These are phyloP conservation scores for Trametes versicolor DNA, from an alignment of 1,284 basidiomycete genomes.

Conservation along the genomic window DNA sequence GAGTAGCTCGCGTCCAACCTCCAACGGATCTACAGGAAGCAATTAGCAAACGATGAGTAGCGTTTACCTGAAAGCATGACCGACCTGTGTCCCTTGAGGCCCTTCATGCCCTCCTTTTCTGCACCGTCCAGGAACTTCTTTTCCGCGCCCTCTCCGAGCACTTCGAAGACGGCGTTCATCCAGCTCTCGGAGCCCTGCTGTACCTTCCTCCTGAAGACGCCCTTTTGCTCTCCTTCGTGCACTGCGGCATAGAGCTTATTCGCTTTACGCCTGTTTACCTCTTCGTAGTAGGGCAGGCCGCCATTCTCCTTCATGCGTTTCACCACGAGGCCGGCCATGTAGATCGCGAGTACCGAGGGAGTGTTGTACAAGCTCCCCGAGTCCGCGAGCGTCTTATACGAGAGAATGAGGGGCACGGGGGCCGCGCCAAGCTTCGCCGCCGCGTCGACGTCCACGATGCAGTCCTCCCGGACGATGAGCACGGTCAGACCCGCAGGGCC, in stretches of 20 bases:
- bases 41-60: slow-evolving; percentile 7
- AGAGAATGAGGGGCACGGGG: slow-evolving; percentile 82
- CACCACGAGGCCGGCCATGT: slow-evolving; percentile 91
- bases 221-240: slow-evolving; percentile 74
- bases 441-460: slow-evolving; percentile 88
- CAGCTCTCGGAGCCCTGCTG: slow-evolving; percentile 80
- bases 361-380: slow-evolving; percentile 93
- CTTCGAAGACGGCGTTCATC: slow-evolving; percentile 94
- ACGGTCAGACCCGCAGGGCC: slow-evolving; percentile 95
- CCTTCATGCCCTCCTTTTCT: slow-evolving; percentile 80
- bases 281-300: slow-evolving; percentile 77
- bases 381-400: slow-evolving; percentile 89
- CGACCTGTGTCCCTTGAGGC: slow-evolving; percentile 92
- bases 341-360: slow-evolving; percentile 93
- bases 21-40: slow-evolving; percentile 64
- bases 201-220: slow-evolving; percentile 76
- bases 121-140: slow-evolving; percentile 84
- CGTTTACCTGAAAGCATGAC: slow-evolving; percentile 40
- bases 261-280: slow-evolving; percentile 77
- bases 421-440: slow-evolving; percentile 79
- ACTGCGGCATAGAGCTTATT: slow-evolving; percentile 79
- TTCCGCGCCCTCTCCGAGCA: slow-evolving; percentile 74
- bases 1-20: slow-evolving; percentile 50
- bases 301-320: slow-evolving; percentile 75
- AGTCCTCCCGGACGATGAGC: slow-evolving; percentile 92